Evolutionary conservation across 352 stramenopile species (phyloP).

Genomic region (Globisporangium emineosum): DNA sequence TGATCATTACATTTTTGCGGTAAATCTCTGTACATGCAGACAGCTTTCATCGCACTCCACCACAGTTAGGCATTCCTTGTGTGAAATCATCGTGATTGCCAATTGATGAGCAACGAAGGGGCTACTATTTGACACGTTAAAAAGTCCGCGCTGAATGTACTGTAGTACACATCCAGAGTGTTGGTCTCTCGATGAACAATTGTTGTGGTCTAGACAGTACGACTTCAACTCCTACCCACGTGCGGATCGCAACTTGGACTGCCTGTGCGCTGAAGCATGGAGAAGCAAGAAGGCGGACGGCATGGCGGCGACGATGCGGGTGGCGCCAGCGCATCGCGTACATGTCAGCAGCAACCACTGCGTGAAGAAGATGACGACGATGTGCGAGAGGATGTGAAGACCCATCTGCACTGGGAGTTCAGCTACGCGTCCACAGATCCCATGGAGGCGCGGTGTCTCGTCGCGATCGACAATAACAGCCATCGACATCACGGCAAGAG

Average conservation of each 20-base stretch:
- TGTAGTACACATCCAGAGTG: not conserved
- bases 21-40: no score
- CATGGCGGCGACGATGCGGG: not conserved
- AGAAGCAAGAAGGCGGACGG: not conserved
- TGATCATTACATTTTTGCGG: no score
- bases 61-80: no score
- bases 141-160: not conserved
- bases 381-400: conserved; percentile 33
- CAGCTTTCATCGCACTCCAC: no score
- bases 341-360: not conserved
- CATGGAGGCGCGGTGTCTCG: conserved; percentile 42
- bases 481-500: not conserved
- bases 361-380: conserved; percentile 13
- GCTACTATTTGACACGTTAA: not conserved
- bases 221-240: not conserved
- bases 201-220: conserved; percentile 3
- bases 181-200: not conserved
- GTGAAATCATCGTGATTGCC: no score
- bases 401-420: conserved; percentile 42
- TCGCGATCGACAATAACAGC: conserved; percentile 24
- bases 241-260: not conserved
- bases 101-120: no score
- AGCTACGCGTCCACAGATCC: conserved; percentile 47
- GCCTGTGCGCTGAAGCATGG: no score
- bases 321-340: not conserved